phyloP scores from a whole-genome alignment of 805 yeast genomes.

The Hemisphaericaspora nanyangensis region DNA sequence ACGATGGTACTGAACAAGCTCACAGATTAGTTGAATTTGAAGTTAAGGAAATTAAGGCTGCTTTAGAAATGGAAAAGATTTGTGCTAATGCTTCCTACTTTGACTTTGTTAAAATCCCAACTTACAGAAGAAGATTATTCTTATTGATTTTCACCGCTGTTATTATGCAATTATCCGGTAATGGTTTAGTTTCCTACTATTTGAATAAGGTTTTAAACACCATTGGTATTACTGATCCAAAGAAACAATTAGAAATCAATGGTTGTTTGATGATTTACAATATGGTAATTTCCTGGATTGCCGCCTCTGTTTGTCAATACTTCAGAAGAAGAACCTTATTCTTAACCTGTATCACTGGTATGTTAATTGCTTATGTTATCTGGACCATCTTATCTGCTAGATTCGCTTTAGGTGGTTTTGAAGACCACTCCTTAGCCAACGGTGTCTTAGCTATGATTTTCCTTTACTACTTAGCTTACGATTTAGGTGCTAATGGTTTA shows the following conservation, averaged over 20 bases:
- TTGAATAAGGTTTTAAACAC: constrained; percentile 46
- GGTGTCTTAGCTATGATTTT: constrained; percentile 24
- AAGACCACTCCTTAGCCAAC: constrained; percentile 12
- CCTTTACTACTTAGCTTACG: constrained; percentile 18
- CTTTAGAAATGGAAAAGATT: constrained; percentile 38
- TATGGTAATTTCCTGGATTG: constrained; percentile 25
- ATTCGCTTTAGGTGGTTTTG: constrained; percentile 15
- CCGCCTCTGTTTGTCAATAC: constrained; percentile 16
- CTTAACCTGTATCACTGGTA: constrained; percentile 22
- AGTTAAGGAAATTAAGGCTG: constrained; percentile 34
- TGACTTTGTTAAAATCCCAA: constrained; percentile 35
- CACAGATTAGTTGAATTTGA: constrained; percentile 33
- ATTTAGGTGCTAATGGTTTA: constrained; percentile 41
- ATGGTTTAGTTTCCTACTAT: constrained; percentile 50
- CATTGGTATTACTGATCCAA: constrained; percentile 49
- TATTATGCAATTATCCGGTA: constrained; percentile 48
- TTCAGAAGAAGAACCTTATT: constrained; percentile 29
- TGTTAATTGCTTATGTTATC: constrained; percentile 20
- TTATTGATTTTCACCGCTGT: constrained; percentile 30
- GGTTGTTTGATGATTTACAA: constrained; percentile 49
- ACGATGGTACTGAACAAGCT: constrained; percentile 22
- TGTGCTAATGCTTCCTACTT: constrained; percentile 29
- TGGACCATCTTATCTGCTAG: constrained; percentile 25
- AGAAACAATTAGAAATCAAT: constrained; percentile 45
- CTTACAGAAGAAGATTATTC: constrained; percentile 41